Percentiles rank a stretch among this genome's conserved stretches.
Evolutionary conservation across 352 stramenopile genomes (phyloP).

Genomic region (Phytopythium boreale): DNA sequence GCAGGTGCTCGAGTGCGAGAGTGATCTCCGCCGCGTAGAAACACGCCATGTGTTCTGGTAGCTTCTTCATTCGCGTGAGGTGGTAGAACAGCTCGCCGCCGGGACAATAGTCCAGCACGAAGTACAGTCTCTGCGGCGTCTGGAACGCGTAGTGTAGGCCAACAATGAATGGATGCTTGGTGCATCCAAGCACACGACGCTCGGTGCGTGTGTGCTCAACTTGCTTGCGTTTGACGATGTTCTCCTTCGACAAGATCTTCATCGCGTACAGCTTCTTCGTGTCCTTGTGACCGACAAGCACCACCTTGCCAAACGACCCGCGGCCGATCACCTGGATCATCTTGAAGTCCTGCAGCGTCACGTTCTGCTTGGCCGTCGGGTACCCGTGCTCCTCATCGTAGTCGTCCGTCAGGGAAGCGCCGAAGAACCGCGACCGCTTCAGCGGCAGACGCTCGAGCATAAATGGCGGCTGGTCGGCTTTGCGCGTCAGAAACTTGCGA

Average conservation of each 20-base stretch:
- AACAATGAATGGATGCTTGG: conserved; percentile 87
- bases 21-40: conserved; percentile 90
- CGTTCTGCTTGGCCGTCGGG: conserved; percentile 34
- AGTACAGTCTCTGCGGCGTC: conserved; percentile 92
- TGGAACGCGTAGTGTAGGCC: conserved; percentile 87
- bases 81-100: conserved; percentile 89
- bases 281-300: conserved; percentile 82
- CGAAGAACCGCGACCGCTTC: conserved; percentile 67
- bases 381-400: conserved; percentile 33
- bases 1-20: conserved; percentile 80
- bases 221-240: conserved; percentile 89
- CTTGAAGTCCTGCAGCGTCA: conserved; percentile 70
- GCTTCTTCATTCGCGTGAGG: conserved; percentile 82
- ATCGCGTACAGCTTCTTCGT: conserved; percentile 89
- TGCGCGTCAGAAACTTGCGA: conserved; percentile 75
- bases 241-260: conserved; percentile 91
- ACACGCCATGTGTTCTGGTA: conserved; percentile 85
- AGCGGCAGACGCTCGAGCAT: conserved; percentile 61
- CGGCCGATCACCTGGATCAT: conserved; percentile 90
- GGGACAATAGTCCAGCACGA: conserved; percentile 93
- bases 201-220: conserved; percentile 89
- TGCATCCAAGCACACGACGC: conserved; percentile 77
- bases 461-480: conserved; percentile 80
- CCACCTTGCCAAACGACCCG: conserved; percentile 91
- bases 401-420: conserved; percentile 55